These are phyloP conservation scores for Aspergillus sp. DNA, from an alignment of 2,329 filamentous ascomycete species.

Conservation along the genomic window DNA sequence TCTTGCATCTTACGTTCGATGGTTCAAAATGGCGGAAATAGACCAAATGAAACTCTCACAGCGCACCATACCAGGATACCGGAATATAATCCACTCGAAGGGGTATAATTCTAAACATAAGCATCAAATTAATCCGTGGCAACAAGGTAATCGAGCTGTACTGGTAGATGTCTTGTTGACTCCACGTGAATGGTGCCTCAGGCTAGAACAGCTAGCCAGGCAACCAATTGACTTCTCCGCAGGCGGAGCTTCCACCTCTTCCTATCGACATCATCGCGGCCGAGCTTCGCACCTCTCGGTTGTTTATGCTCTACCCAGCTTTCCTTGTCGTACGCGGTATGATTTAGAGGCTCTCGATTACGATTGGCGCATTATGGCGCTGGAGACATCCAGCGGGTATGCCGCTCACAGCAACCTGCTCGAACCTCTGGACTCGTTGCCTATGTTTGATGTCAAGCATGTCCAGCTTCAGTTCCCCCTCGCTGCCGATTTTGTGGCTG, in stretches of 20 bases:
- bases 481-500: slow-evolving; percentile 91
- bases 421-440: slow-evolving; percentile 61
- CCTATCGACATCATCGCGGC: background rate
- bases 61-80: background rate
- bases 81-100: too few relatives aligned
- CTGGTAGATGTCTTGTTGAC: too few relatives aligned
- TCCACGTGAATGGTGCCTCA: background rate
- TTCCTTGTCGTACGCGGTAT: slow-evolving; percentile 25
- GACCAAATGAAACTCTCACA: background rate
- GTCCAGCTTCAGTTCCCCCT: slow-evolving; percentile 94
- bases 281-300: background rate
- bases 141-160: too few relatives aligned
- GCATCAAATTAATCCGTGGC: too few relatives aligned
- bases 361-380: slow-evolving; percentile 60
- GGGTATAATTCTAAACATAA: too few relatives aligned
- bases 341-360: slow-evolving; percentile 23
- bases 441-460: slow-evolving; percentile 91
- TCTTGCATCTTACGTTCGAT: background rate
- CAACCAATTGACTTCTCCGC: slow-evolving; percentile 1
- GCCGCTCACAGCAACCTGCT: slow-evolving; percentile 63
- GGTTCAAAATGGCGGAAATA: background rate
- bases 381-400: slow-evolving; percentile 72
- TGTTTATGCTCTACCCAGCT: slow-evolving; percentile 13
- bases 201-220: background rate
- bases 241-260: background rate